phyloP scores from a whole-genome alignment of 768 basidiomycete genomes.

The Leccinum ochraceum region DNA sequence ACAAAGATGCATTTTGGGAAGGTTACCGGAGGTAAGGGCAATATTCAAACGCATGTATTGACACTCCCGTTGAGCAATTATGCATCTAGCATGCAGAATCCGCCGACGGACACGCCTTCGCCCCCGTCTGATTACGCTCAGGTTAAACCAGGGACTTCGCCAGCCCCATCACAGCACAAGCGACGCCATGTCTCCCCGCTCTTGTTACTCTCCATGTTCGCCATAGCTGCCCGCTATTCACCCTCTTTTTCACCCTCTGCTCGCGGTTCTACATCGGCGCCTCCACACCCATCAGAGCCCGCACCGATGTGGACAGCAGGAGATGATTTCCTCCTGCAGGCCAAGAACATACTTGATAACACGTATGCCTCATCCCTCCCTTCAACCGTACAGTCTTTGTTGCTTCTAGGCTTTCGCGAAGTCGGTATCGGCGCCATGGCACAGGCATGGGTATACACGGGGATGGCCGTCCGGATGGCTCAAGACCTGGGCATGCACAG shows the following conservation, averaged over 20 bases:
- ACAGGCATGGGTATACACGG: slow-evolving; percentile 82
- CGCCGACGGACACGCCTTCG: slow-evolving; percentile 34
- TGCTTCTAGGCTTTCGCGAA: slow-evolving; percentile 83
- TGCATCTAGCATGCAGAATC: slow-evolving; percentile 26
- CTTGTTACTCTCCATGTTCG: slow-evolving; percentile 80
- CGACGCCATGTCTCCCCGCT: slow-evolving; percentile 58
- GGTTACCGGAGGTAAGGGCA: slow-evolving; percentile 46
- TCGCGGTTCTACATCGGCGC: slow-evolving; percentile 33
- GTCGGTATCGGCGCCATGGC: slow-evolving; percentile 90
- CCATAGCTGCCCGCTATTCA: slow-evolving; percentile 76
- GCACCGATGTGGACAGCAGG: slow-evolving; percentile 81
- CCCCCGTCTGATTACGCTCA: slow-evolving; percentile 25
- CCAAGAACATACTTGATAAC: slow-evolving; percentile 64
- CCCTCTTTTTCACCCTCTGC: slow-evolving; percentile 27
- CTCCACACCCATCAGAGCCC: slow-evolving; percentile 42
- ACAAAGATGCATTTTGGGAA: slow-evolving; percentile 69
- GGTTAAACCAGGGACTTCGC: slow-evolving; percentile 18
- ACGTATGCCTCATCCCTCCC: slow-evolving; percentile 72
- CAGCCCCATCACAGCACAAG: slow-evolving; percentile 42
- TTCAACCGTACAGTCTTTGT: slow-evolving; percentile 74
- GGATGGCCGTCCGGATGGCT: slow-evolving; percentile 92
- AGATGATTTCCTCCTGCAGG: slow-evolving; percentile 66
- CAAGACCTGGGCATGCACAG: slow-evolving; percentile 87
- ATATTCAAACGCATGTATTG: background rate
- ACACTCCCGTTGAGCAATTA: background rate